Base-by-base conservation (phyloP, 106 monocot genomes). In the Dioscorea dumetorum region DNA sequence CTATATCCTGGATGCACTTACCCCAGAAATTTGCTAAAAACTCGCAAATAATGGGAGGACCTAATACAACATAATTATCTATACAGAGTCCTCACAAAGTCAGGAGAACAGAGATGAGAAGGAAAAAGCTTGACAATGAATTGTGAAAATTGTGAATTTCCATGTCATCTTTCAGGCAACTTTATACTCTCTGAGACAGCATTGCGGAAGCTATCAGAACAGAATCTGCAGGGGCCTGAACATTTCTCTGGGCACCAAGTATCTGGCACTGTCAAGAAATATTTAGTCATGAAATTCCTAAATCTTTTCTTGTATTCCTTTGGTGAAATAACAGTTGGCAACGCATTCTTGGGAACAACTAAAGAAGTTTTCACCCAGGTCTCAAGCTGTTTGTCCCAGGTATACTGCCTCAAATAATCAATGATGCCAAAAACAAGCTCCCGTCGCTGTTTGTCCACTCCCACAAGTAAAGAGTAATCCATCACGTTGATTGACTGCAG, bases 401-500 rank as follows among this genome's bases (percentile, higher is more conserved):
- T 99, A 63, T 93, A 99, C 77, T 93, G 90, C 74, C 99, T 82
- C 78, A 99, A 56, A 72, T 99, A 99, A 75, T 99, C 99, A 57
- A 99, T 99, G n/a, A 99, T 99, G 15, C 99, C 99, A 74, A 93
- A 99, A 64, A 99, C 87, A 66, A 99, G 76, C 73, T 89, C 87
- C 15, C 24, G 87, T 17, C 72, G 77, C 64, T 87, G 72, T 77
- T 67, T 87, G 71, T 99, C 99, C 63, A 99, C 90, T 59, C 99
- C 99, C 62, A 99, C 80, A 16, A 99, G 87, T 48, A 99, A 76
- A 24, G 99, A 99, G 65, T 99, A 99, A 64, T 99, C 99, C 93
- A 99, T 90, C n/a, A 93, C 99, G 70, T 99, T 93, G 17, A 87
- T 87, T 13, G 90, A 83, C 93, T 99, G 85, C 60, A 80, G 19